phyloP scores from a whole-genome alignment of 2,329 filamentous ascomycete species.

The Exophiala sp. region DNA sequence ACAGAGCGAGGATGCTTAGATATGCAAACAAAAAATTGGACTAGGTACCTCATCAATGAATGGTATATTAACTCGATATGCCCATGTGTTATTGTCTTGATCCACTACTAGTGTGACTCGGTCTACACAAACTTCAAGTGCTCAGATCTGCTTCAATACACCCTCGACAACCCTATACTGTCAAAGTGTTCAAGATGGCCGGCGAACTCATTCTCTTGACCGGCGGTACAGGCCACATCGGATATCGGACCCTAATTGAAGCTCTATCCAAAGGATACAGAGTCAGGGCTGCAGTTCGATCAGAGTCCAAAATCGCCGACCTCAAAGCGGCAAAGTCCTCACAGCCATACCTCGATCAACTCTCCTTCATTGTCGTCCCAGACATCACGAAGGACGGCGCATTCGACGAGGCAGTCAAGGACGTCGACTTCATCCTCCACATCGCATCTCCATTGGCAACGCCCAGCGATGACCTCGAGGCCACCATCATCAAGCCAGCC shows the following conservation, averaged over 20 bases:
- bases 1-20: no score
- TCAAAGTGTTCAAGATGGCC: constrained; percentile 9
- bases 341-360: constrained; percentile 39
- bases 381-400: constrained; percentile 68
- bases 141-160: neutral
- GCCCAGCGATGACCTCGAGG: constrained; percentile 11
- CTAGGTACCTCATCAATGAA: no score
- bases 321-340: constrained; percentile 22
- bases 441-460: constrained; percentile 27
- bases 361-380: constrained; percentile 62
- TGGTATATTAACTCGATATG: no score
- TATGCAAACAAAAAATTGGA: no score
- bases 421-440: constrained; percentile 37
- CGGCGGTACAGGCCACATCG: constrained; percentile 29
- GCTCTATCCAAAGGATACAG: constrained; percentile 29
- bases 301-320: constrained; percentile 23
- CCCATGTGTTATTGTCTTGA: no score
- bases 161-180: neutral
- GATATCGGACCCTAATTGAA: constrained; percentile 26
- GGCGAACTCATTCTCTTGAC: constrained; percentile 25
- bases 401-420: constrained; percentile 59
- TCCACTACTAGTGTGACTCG: no score
- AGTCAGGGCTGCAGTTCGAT: constrained; percentile 29
- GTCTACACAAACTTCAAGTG: no score
- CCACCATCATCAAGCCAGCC: constrained; percentile 51